A percentile compares a stretch with the other conserved stretches of the same genome.
These are phyloP conservation scores for Boletus sensibilis DNA, from an alignment of 768 basidiomycete genomes.

Conservation along the genomic window DNA sequence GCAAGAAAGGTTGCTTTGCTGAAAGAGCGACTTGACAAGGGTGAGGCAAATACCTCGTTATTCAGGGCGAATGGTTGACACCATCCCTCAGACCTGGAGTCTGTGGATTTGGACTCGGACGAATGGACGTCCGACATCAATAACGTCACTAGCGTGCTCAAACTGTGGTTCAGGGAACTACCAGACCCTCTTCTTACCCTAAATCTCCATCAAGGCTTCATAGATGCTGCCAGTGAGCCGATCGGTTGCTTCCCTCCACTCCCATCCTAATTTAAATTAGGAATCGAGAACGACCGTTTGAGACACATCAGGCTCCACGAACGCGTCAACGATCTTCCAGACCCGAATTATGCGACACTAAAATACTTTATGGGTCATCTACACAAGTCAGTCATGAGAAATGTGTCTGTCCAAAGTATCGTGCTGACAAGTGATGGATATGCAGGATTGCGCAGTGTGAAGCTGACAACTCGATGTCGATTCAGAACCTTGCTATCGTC, in stretches of 20 bases:
- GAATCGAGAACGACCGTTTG: slow-evolving; percentile 90
- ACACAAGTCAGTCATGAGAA: slow-evolving; percentile 57
- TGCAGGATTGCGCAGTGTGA: slow-evolving; percentile 75
- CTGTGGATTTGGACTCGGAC: slow-evolving; percentile 80
- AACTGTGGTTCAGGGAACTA: slow-evolving; percentile 94
- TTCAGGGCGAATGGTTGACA: slow-evolving; percentile 22
- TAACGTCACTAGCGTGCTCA: slow-evolving; percentile 90
- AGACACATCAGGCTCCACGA: slow-evolving; percentile 96
- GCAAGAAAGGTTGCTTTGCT: slow-evolving; percentile 82
- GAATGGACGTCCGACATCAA: slow-evolving; percentile 97
- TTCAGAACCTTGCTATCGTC: slow-evolving; percentile 91
- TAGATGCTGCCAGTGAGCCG: slow-evolving; percentile 88
- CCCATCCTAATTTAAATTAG: slow-evolving; percentile 36
- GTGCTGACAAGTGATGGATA: slow-evolving; percentile 9
- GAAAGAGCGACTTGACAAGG: slow-evolving; percentile 82
- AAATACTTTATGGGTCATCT: slow-evolving; percentile 96
- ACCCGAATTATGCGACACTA: slow-evolving; percentile 97
- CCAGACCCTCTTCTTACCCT: slow-evolving; percentile 91
- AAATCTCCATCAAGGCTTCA: slow-evolving; percentile 84
- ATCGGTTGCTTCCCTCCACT: background rate
- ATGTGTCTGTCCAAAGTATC: background rate
- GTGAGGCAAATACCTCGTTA: slow-evolving; percentile 38
- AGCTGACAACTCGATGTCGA: slow-evolving; percentile 84
- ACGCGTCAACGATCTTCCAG: slow-evolving; percentile 95
- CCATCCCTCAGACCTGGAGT: slow-evolving; percentile 65